These are phyloP conservation scores for Cochlearia excelsa DNA, from an alignment of 345 rosid genomes.

Conservation along the genomic window DNA sequence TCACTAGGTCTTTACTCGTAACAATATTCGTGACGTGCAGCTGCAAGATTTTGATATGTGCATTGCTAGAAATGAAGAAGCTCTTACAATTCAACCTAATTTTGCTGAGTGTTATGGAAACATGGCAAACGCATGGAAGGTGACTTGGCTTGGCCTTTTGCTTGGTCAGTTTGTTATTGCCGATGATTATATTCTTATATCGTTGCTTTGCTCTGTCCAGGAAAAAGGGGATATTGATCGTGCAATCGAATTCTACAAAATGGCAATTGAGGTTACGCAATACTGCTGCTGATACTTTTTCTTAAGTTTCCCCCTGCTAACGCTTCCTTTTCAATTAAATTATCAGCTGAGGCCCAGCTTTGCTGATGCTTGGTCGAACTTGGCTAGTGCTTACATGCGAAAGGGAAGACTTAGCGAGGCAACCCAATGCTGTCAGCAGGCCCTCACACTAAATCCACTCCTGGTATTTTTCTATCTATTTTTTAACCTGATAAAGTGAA, in stretches of 20 bases:
- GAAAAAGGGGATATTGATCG: conserved; percentile 92
- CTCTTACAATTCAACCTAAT: conserved; percentile 81
- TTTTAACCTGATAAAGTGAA: neutral
- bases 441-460: conserved; percentile 80
- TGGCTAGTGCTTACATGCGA: conserved; percentile 96
- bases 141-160: conserved; percentile 21
- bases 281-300: conserved; percentile 9
- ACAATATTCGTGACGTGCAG: conserved; percentile 34
- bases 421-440: conserved; percentile 95
- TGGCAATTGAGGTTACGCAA: conserved; percentile 90
- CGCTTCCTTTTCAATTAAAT: conserved; percentile 10
- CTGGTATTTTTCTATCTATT: conserved; percentile 48
- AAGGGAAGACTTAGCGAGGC: conserved; percentile 95
- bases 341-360: conserved; percentile 89
- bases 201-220: conserved; percentile 38
- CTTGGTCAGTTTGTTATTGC: conserved; percentile 13
- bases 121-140: conserved; percentile 99
- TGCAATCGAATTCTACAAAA: conserved; percentile 82
- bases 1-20: conserved; percentile 10
- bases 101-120: conserved; percentile 99
- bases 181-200: neutral
- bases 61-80: conserved; percentile 92
- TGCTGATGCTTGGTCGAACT: conserved; percentile 98
- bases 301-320: conserved; percentile 14
- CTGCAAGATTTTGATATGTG: conserved; percentile 96